Conservation (phyloP, 352 stramenopile genomes). For the Phytophthora cactorum region DNA sequence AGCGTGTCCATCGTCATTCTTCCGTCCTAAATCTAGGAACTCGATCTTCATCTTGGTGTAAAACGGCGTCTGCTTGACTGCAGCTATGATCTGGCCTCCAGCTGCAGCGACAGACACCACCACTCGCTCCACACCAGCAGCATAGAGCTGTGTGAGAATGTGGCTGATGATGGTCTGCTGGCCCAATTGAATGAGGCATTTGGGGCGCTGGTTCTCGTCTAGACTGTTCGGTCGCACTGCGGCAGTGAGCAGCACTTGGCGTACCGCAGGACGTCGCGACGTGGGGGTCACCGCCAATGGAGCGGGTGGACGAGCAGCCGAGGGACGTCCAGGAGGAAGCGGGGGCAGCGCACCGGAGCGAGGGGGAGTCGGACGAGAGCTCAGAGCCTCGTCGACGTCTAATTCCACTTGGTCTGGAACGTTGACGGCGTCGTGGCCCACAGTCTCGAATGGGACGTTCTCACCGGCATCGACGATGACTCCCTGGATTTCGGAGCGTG, state of each 20-base stretch:
- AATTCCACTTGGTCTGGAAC: slow-evolving; percentile 16
- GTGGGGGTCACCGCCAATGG: slow-evolving; percentile 29
- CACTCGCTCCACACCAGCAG: slow-evolving; percentile 75
- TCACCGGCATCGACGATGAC: slow-evolving; percentile 80
- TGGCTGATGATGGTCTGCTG: slow-evolving; percentile 80
- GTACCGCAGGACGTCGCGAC: slow-evolving; percentile 29
- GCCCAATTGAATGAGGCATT: slow-evolving; percentile 78
- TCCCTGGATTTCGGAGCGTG: slow-evolving; percentile 73
- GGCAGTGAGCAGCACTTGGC: slow-evolving; percentile 73
- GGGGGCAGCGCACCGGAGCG: slow-evolving; percentile 26
- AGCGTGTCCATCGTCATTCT: slow-evolving; percentile 72
- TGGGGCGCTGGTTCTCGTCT: slow-evolving; percentile 63
- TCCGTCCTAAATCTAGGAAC: slow-evolving; percentile 76
- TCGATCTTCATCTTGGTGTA: slow-evolving; percentile 85
- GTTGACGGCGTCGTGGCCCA: slow-evolving; percentile 45
- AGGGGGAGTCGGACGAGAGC: slow-evolving; percentile 1
- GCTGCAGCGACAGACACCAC: slow-evolving; percentile 78
- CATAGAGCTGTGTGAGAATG: slow-evolving; percentile 80
- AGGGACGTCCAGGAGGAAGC: slow-evolving; percentile 22
- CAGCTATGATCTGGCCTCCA: slow-evolving; percentile 61
- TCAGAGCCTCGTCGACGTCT: slow-evolving; percentile 11
- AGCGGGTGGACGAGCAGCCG: slow-evolving; percentile 18
- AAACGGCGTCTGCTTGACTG: slow-evolving; percentile 70
- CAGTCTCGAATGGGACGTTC: slow-evolving; percentile 76
- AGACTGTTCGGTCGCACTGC: slow-evolving; percentile 58